phyloP scores from a whole-genome alignment of 352 stramenopile genomes.

The Pelagophyceae sp. region DNA sequence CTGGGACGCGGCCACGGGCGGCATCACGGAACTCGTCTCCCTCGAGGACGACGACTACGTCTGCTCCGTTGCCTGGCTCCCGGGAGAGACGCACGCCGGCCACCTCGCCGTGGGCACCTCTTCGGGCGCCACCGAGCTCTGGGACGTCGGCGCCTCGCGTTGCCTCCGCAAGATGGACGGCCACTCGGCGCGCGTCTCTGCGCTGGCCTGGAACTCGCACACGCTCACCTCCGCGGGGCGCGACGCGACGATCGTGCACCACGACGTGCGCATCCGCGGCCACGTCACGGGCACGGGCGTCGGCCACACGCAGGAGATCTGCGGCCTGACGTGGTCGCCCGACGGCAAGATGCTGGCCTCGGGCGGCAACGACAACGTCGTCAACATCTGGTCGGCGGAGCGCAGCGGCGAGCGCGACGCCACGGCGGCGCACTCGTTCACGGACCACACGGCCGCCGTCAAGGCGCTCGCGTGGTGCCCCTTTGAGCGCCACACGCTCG shows the following conservation, averaged over 20 bases:
- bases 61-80: slow-evolving; percentile 90
- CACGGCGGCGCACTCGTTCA: slow-evolving; percentile 65
- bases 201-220: slow-evolving; percentile 88
- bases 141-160: slow-evolving; percentile 82
- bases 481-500: slow-evolving; percentile 90
- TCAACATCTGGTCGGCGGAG: slow-evolving; percentile 85
- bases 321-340: slow-evolving; percentile 88
- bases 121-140: slow-evolving; percentile 86
- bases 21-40: slow-evolving; percentile 86
- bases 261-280: slow-evolving; percentile 70
- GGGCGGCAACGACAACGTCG: slow-evolving; percentile 93
- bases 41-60: slow-evolving; percentile 83
- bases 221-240: slow-evolving; percentile 81
- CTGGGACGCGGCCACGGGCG: slow-evolving; percentile 88
- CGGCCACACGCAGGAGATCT: slow-evolving; percentile 93
- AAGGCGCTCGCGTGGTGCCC: slow-evolving; percentile 98
- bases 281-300: slow-evolving; percentile 79
- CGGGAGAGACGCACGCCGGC: slow-evolving; percentile 50
- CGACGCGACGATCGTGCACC: slow-evolving; percentile 87
- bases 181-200: slow-evolving; percentile 79
- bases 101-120: slow-evolving; percentile 90
- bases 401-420: slow-evolving; percentile 34
- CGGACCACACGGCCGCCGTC: slow-evolving; percentile 86
- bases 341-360: slow-evolving; percentile 88
- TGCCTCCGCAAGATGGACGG: slow-evolving; percentile 80